Conservation (phyloP, 768 basidiomycete species). For the Russula vinacea region DNA sequence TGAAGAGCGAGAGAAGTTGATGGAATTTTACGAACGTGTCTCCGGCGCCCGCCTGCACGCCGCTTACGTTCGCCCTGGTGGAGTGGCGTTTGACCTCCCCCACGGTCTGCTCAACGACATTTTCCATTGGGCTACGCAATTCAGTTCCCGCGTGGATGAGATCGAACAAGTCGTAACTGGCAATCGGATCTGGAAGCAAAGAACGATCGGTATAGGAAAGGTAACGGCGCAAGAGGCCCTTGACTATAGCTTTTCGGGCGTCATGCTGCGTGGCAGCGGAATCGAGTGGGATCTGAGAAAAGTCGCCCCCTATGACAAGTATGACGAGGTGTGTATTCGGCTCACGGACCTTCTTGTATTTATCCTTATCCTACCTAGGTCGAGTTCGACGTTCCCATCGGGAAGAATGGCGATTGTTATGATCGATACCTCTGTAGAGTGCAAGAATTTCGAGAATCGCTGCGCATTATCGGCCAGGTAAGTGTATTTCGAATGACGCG, state of each 20-base stretch:
- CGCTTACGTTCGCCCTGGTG: conserved; percentile 97
- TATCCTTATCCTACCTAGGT: conserved; percentile 49
- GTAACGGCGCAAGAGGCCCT: conserved; percentile 92
- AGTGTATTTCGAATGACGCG: conserved; percentile 24
- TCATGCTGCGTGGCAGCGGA: conserved; percentile 94
- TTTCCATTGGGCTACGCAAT: conserved; percentile 97
- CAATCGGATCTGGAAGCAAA: conserved; percentile 97
- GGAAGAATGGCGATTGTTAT: conserved; percentile 96
- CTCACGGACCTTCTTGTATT: conserved; percentile 22
- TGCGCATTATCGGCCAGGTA: conserved; percentile 82
- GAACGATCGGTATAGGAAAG: conserved; percentile 84
- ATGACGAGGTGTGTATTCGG: conserved; percentile 62
- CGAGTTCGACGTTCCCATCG: conserved; percentile 96
- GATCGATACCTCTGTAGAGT: conserved; percentile 97
- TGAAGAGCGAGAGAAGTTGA: conserved; percentile 99
- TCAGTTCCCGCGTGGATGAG: conserved; percentile 85
- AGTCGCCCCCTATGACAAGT: conserved; percentile 92
- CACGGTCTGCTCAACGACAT: conserved; percentile 99
- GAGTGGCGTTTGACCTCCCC: conserved; percentile 95
- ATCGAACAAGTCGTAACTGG: conserved; percentile 97
- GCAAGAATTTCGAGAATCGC: conserved; percentile 95
- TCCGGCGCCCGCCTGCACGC: conserved; percentile 96
- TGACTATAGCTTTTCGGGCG: conserved; percentile 91
- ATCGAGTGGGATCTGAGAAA: conserved; percentile 94
- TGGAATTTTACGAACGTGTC: conserved; percentile 99